A percentile compares a stretch with the other conserved stretches of the same genome.
Conservation (phyloP, 805 yeast species). For the Suhomyces vadensis region DNA sequence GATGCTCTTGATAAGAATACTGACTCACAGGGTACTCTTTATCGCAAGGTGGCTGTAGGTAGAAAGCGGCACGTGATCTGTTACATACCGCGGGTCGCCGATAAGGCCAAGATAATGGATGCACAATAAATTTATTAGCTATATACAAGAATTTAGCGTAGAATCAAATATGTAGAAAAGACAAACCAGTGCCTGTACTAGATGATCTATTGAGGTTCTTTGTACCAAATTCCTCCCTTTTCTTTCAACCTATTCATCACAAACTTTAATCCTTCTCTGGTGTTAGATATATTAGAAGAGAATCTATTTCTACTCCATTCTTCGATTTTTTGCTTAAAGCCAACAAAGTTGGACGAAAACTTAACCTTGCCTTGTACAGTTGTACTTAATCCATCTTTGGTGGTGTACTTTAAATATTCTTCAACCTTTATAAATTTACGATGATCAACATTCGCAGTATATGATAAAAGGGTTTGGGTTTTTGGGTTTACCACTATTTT, state of each 20-base stretch:
- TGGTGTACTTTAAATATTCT: constrained; percentile 64
- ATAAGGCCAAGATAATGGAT: too few relatives aligned
- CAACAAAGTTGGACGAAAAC: constrained; percentile 68
- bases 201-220: constrained; percentile 3
- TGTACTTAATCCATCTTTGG: constrained; percentile 37
- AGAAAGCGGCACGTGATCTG: neutral
- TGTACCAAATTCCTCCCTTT: constrained; percentile 14
- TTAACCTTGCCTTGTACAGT: constrained; percentile 59
- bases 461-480: constrained; percentile 56
- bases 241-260: constrained; percentile 68
- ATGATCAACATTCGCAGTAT: constrained; percentile 84
- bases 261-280: constrained; percentile 70
- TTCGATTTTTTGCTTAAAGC: constrained; percentile 75
- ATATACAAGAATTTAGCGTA: neutral
- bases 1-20: neutral
- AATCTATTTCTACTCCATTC: constrained; percentile 76
- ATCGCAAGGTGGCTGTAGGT: constrained; percentile 1
- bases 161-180: constrained; percentile 2
- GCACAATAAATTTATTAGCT: too few relatives aligned
- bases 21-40: constrained; percentile 1
- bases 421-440: constrained; percentile 74
- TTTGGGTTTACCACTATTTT: constrained; percentile 69
- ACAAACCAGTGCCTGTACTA: neutral
- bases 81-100: neutral
- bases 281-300: constrained; percentile 61